Base-by-base conservation (phyloP, 192 early-diverging fungal species). In the Spinellus fusiger region DNA sequence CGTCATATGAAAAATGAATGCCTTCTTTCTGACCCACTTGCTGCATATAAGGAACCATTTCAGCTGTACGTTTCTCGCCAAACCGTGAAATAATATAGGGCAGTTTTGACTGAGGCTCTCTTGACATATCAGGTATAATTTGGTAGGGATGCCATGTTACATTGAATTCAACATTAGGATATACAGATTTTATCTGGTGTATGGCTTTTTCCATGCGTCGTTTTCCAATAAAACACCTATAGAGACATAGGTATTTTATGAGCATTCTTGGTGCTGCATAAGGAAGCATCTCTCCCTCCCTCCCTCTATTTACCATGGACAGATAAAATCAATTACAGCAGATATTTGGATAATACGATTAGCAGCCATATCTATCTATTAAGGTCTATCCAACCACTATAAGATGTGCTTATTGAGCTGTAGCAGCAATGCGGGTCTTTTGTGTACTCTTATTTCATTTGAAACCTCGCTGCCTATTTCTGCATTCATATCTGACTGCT, bases 211-310 rank as follows among this genome's bases (percentile, higher is more conserved):
- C 85, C 9, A 92, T 68, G 37, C 87, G 85, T 16, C 81, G 81
- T 67, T 89, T 88, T 57, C 90, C 88, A 20, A 92, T 64, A 61
- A 79, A 92, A 66, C 87, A 92, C 70, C 70, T 71, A 35, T 33
- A 34, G 3, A 48, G 32, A 25, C 37, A 25, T 23, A 13, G 16
- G 18, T 13, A 22, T 53, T 23, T 28, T 29, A 26, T 50, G 7
- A 33, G 23, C 8, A 13, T 18, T 6, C 13, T n/a, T 44, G n/a
- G n/a, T n/a, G n/a, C n/a, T n/a, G n/a, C n/a, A n/a, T n/a, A n/a
- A n/a, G n/a, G n/a, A 22, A 3, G n/a, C 49, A 1, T 13, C 0
- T 29, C 7, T 16, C 29, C 25, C 4, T n/a, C 0, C 20, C 20
- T 8, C 1, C 1, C n/a, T n/a, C 22, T n/a, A 44, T 46, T 51